These are phyloP conservation scores for Salix exigua DNA, from an alignment of 345 rosid genomes.

Conservation along the genomic window DNA sequence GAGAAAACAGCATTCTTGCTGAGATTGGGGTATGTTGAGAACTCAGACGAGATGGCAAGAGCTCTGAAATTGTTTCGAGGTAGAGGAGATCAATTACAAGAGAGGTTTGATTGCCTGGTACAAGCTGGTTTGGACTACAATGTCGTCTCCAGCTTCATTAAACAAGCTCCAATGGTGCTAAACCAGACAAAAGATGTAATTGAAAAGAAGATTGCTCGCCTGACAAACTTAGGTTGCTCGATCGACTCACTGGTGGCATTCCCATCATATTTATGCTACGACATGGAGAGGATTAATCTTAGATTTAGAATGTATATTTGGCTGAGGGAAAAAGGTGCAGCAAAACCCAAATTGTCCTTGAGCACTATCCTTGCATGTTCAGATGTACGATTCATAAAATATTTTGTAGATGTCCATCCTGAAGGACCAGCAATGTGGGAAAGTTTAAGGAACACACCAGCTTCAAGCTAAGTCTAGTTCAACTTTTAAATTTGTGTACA, in stretches of 20 bases:
- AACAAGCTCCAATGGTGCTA: conserved; percentile 61
- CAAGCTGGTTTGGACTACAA: conserved; percentile 61
- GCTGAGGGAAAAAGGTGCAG: conserved; percentile 22
- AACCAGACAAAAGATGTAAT: conserved; percentile 66
- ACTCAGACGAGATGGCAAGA: conserved; percentile 74
- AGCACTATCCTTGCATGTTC: conserved; percentile 63
- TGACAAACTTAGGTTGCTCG: conserved; percentile 55
- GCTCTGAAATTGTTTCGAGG: conserved; percentile 72
- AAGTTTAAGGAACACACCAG: conserved; percentile 44
- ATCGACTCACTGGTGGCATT: conserved; percentile 47
- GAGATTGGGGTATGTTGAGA: conserved; percentile 66
- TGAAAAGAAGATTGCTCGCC: conserved; percentile 58
- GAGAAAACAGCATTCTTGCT: conserved; percentile 63
- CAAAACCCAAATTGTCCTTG: conserved; percentile 16
- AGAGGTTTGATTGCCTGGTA: conserved; percentile 77
- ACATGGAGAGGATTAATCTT: conserved; percentile 17
- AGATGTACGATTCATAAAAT: conserved; percentile 57
- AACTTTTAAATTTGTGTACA: neutral
- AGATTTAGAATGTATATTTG: conserved; percentile 26
- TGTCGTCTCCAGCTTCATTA: conserved; percentile 44
- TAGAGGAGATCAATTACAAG: conserved; percentile 80
- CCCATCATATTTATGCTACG: conserved; percentile 43
- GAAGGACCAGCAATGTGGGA: conserved; percentile 74
- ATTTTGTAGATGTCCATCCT: conserved; percentile 70
- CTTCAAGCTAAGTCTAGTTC: conserved; percentile 20